Base-by-base conservation (phyloP, 176 grass and related monocot genomes). In the Carex myosuroides region DNA sequence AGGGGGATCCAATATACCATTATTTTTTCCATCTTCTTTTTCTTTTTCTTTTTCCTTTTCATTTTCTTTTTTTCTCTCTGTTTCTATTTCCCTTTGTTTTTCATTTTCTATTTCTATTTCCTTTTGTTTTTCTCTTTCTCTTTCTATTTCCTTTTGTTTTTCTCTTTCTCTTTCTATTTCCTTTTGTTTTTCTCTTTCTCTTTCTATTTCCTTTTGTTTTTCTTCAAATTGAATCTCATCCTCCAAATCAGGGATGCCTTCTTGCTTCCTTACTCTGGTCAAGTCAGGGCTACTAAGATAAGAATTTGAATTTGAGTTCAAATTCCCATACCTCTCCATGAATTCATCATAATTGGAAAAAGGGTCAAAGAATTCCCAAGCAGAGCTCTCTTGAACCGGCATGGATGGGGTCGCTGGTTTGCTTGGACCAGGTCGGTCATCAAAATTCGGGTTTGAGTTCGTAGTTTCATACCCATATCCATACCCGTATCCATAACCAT, bases 171-270 rank as follows among this genome's bases (percentile, higher is more conserved):
- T 60, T 73, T 84, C 48, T 3, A 65, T 79, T 59, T 83, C 57
- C 73, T 88, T 67, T 83, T 90, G 79, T 41, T 56, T 79, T 29
- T 69, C 54, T 84, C n/a, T n/a, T n/a, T n/a, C n/a, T n/a, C 60
- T 13, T 67, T 70, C 18, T 54, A 65, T 79, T 59, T 83, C 57
- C 73, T 88, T 67, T 83, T 90, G 79, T 41, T 56, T 79, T 29
- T 69, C 54, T 84, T 81, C 87, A 66, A 90, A 8, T 30, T 89
- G 85, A 24, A 81, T 64, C 76, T 95, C 97, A 81, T 93, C 91
- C 74, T 99, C 97, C 12, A 99, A 92, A 18, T 99, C 93, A 46
- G 97, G 97, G 35, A 99, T 94, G 10, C 97, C 96, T 87, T 99
- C 97, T 87, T 83, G 80, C 90, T 83, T 84, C 84, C 91, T 84